A percentile compares a stretch with the other conserved stretches of the same genome.
Evolutionary conservation across 768 basidiomycete genomes (phyloP).

Genomic region (Jaapia argillacea): DNA sequence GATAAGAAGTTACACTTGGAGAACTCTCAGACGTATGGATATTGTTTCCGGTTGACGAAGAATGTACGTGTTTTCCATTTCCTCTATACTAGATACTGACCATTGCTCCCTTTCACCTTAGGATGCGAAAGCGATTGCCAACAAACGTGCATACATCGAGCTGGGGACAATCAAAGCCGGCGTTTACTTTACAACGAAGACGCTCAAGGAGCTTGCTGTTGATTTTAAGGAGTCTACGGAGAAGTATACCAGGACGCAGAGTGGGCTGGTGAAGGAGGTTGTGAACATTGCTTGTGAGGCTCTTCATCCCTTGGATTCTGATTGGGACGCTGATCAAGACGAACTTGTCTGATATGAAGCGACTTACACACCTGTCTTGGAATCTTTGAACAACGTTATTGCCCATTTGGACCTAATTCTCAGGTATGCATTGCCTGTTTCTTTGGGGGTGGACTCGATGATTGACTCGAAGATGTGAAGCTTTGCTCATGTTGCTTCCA

Average conservation of each 20-base stretch:
- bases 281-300: slow-evolving; percentile 86
- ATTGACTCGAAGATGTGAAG: slow-evolving; percentile 26
- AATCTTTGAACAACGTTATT: slow-evolving; percentile 70
- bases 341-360: slow-evolving; percentile 37
- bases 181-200: slow-evolving; percentile 77
- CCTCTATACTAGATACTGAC: not conserved
- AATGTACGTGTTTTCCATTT: slow-evolving; percentile 40
- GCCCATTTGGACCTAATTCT: slow-evolving; percentile 89
- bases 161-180: slow-evolving; percentile 81
- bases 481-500: slow-evolving; percentile 85
- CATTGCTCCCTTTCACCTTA: slow-evolving; percentile 19
- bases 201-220: slow-evolving; percentile 60
- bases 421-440: slow-evolving; percentile 46
- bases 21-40: slow-evolving; percentile 81
- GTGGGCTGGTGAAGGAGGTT: slow-evolving; percentile 81
- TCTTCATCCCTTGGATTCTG: not conserved
- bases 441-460: too few species aligned
- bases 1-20: slow-evolving; percentile 97
- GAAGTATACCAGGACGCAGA: slow-evolving; percentile 68
- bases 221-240: slow-evolving; percentile 60
- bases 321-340: not conserved
- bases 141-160: slow-evolving; percentile 67
- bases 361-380: slow-evolving; percentile 85
- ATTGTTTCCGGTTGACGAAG: slow-evolving; percentile 89
- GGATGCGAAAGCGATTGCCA: slow-evolving; percentile 69